Evolutionary conservation across 495 filamentous ascomycete species (phyloP).

Genomic region (Alectoria sarmentosa): DNA sequence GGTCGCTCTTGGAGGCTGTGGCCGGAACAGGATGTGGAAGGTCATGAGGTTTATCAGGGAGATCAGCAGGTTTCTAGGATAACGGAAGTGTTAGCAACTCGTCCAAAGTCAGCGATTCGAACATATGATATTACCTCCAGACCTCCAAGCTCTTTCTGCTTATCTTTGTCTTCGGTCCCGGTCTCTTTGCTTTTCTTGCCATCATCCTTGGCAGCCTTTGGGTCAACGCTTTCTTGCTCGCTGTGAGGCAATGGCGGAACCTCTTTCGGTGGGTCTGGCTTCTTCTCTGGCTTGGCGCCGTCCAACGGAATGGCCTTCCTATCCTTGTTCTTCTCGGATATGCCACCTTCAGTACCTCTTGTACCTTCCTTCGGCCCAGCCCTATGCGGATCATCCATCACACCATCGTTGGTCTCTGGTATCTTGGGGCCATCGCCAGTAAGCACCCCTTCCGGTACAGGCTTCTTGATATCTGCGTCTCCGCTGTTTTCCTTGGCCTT

Average conservation of each 20-base stretch:
- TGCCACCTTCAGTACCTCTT: slow-evolving; percentile 78
- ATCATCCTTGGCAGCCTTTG: slow-evolving; percentile 35
- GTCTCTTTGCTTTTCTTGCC: slow-evolving; percentile 34
- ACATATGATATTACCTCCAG: slow-evolving; percentile 52
- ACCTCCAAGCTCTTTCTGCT: slow-evolving; percentile 43
- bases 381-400: slow-evolving; percentile 82
- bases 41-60: slow-evolving; percentile 75
- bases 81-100: slow-evolving; percentile 17
- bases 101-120: slow-evolving; percentile 11
- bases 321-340: slow-evolving; percentile 75
- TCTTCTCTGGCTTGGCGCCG: slow-evolving; percentile 59
- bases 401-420: slow-evolving; percentile 72
- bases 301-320: slow-evolving; percentile 50
- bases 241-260: slow-evolving; percentile 73
- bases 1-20: slow-evolving; percentile 56
- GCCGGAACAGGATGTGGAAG: slow-evolving; percentile 66
- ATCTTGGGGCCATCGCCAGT: slow-evolving; percentile 60
- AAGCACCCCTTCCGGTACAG: slow-evolving; percentile 27
- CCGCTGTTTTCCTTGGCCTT: slow-evolving; percentile 38
- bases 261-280: slow-evolving; percentile 75
- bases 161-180: slow-evolving; percentile 28
- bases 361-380: slow-evolving; percentile 71
- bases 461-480: slow-evolving; percentile 28
- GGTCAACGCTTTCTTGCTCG: slow-evolving; percentile 54
- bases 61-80: slow-evolving; percentile 68